Percentiles rank a stretch among this genome's conserved stretches.
Evolutionary conservation across 257 asterid genomes (phyloP).

Genomic region (Ligustrum vulgare): DNA sequence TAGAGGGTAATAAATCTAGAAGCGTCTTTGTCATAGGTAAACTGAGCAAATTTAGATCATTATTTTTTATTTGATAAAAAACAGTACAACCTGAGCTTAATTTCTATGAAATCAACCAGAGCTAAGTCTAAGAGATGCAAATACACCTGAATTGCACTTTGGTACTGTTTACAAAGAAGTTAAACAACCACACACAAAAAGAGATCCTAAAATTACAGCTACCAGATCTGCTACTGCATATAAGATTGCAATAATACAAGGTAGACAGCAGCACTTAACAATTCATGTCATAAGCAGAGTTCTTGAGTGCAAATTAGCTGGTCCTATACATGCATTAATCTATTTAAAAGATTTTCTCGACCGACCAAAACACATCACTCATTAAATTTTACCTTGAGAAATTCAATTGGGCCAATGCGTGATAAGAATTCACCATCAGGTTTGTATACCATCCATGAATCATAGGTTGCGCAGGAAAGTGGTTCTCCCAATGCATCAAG

Average conservation of each 20-base stretch:
- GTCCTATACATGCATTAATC: no score
- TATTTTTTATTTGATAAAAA: no score
- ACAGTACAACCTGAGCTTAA: conserved; percentile 2
- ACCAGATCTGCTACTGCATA: conserved; percentile 99
- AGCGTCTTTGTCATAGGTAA: not conserved
- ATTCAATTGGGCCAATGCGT: conserved; percentile 94
- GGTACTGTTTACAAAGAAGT: not conserved
- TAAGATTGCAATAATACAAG: conserved; percentile 90
- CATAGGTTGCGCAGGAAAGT: conserved; percentile 63
- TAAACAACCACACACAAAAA: not conserved
- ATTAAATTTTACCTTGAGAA: conserved; percentile 68
- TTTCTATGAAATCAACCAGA: not conserved
- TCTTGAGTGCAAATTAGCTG: no score
- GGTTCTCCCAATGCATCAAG: conserved; percentile 94
- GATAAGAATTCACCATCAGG: conserved; percentile 98
- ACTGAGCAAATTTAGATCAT: not conserved
- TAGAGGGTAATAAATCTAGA: no score
- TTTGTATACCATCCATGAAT: conserved; percentile 92
- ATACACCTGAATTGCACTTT: not conserved
- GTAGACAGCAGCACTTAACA: conserved; percentile 98
- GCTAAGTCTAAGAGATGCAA: not conserved
- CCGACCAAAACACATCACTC: no score
- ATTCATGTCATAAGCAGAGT: no score
- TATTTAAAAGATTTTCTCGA: no score
- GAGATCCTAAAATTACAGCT: not conserved